Conservation (phyloP, 805 yeast species). For the Wickerhamiella musiphila region DNA sequence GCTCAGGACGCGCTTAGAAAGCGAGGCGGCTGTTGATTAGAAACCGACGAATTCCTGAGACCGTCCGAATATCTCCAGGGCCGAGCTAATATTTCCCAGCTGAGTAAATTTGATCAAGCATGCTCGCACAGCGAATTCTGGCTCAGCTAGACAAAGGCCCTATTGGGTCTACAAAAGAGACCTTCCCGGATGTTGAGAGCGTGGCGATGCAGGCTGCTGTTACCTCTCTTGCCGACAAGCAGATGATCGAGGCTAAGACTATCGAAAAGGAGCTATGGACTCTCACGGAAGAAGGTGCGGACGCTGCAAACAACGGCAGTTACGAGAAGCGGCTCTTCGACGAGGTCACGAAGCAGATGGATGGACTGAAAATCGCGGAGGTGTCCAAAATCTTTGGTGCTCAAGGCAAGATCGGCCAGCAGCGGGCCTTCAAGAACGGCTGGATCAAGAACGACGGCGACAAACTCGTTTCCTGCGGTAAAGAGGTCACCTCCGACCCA, state of each 20-base stretch:
- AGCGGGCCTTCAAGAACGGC: conserved; percentile 91
- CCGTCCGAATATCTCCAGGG: too few species aligned
- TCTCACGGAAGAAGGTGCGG: conserved; percentile 67
- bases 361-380: conserved; percentile 68
- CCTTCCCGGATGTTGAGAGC: conserved; percentile 37
- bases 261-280: conserved; percentile 62
- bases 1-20: too few species aligned
- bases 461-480: conserved; percentile 38
- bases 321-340: conserved; percentile 72
- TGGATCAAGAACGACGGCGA: conserved; percentile 89
- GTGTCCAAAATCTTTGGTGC: conserved; percentile 48
- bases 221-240: conserved; percentile 68
- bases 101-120: conserved; percentile 6
- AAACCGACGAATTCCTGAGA: too few species aligned
- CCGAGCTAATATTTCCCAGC: too few species aligned
- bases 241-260: conserved; percentile 57
- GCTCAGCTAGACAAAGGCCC: conserved; percentile 41
- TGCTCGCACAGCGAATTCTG: conserved; percentile 12
- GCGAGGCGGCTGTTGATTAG: too few species aligned
- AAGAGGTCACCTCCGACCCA: conserved; percentile 47
- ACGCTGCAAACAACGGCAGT: conserved; percentile 64
- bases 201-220: conserved; percentile 43
- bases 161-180: conserved; percentile 50
- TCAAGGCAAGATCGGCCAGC: conserved; percentile 85
- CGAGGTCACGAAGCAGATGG: conserved; percentile 56